Conservation (phyloP, 2,329 filamentous ascomycete species). For the Penicillium rolfsii region DNA sequence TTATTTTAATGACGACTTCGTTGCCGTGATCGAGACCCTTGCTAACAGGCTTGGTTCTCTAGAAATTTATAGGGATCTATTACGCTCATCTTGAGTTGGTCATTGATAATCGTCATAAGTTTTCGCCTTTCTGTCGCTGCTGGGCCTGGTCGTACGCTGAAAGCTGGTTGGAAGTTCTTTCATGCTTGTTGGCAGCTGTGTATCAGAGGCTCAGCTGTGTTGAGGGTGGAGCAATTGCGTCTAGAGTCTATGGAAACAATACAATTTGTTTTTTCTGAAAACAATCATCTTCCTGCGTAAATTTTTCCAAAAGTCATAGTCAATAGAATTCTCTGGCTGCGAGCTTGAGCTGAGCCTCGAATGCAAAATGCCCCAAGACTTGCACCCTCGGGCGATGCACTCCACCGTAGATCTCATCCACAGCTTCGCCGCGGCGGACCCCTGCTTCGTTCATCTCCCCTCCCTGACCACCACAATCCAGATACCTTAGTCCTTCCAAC, state of each 20-base stretch:
- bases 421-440: conserved; percentile 8
- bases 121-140: background rate
- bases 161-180: background rate
- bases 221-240: background rate
- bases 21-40: conserved; percentile 14
- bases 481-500: background rate
- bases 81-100: background rate
- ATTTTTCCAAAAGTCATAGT: background rate
- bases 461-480: background rate
- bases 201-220: background rate
- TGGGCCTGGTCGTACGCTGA: background rate
- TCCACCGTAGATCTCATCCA: conserved; percentile 33
- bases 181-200: background rate
- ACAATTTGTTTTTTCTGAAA: background rate
- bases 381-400: conserved; percentile 29
- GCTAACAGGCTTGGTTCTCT: conserved; percentile 27
- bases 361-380: background rate
- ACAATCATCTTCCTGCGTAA: background rate
- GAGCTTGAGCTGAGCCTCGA: background rate
- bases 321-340: background rate
- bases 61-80: conserved; percentile 15
- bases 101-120: background rate
- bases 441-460: conserved; percentile 3
- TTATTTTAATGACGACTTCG: conserved; percentile 11
- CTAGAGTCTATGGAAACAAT: background rate